Evolutionary conservation across 208 protist genomes (phyloP).

Genomic region (Acanthamoeba rhysodes): DNA sequence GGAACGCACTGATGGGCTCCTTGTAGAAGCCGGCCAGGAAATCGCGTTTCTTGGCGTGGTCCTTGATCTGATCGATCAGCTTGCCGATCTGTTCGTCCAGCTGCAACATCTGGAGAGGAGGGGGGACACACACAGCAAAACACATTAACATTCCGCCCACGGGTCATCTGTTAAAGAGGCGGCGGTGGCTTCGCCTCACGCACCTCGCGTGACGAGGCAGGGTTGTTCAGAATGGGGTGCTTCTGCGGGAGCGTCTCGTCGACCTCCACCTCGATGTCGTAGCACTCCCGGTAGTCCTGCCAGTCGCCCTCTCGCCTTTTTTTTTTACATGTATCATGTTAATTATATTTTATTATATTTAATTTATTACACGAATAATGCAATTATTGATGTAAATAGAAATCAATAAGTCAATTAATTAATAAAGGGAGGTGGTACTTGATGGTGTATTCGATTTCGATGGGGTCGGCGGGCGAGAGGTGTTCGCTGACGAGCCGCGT

Average conservation of each 20-base stretch:
- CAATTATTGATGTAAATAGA: too few relatives aligned
- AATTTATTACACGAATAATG: not conserved
- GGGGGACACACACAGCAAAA: not conserved
- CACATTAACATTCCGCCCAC: not conserved
- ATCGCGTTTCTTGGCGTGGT: conserved; percentile 55
- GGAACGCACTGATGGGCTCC: conserved; percentile 13
- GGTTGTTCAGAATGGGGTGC: conserved; percentile 3
- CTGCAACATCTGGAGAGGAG: not conserved
- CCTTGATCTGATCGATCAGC: conserved; percentile 48
- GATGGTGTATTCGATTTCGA: conserved; percentile 68
- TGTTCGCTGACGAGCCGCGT: conserved; percentile 55
- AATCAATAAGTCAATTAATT: too few relatives aligned
- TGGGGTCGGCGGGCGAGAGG: conserved; percentile 35
- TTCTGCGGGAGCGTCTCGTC: conserved; percentile 31
- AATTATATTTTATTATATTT: not conserved
- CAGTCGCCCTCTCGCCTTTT: not conserved
- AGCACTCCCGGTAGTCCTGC: conserved; percentile 54
- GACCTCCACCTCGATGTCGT: conserved; percentile 69
- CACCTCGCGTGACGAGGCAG: conserved; percentile 1
- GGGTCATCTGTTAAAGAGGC: not conserved
- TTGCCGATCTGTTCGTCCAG: conserved; percentile 55
- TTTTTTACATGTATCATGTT: not conserved
- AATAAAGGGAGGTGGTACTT: not conserved
- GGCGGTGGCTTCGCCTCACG: not conserved
- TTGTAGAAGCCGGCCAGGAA: conserved; percentile 50